Base-by-base conservation (phyloP, 1,284 basidiomycete species). In the Austropuccinia psidii region DNA sequence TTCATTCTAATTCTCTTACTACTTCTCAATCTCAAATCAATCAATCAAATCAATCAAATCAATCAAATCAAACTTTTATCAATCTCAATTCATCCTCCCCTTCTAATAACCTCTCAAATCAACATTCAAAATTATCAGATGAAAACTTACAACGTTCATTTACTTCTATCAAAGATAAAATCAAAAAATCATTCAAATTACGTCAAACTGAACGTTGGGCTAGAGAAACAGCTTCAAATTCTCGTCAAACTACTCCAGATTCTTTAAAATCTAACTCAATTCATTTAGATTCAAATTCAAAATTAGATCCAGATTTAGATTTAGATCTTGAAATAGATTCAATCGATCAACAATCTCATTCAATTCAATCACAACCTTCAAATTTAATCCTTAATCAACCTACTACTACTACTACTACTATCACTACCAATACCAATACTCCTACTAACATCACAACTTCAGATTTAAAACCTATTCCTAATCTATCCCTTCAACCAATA, bases 121-220 rank as follows among this genome's bases (percentile, higher is more conserved):
- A 24, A 24, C 58, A 31, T 21, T 29, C 24, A 33, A 60, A 37
- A 21, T 47, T 70, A 21, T 70, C 68, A 19, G 43, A 50, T 29
- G 55, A 70, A 21, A 70, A 70, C 33, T 17, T 70, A 24, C 54
- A 54, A 1, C 50, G 66, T 5, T 52, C 54, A 24, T 39, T 24
- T n/a, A 45, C 66, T 19, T 49, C 21, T 9, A 24, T 41, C 39
- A 43, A 41, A 27, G 49, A 54, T 21, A 9, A 33, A 17, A 33
- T 58, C 4, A 50, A 50, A 33, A 61, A 70, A 45, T 41, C 19
- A 6, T 33, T 37, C 9, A 70, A 70, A 33, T 49, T 70, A 55
- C 41, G 37, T 8, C 41, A 70, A 24, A 70, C 68, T 31, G 68
- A 70, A 29, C 21, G 43, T 21, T 70, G 68, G 68, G 68, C 68